Evolutionary conservation across 257 asterid genomes (phyloP).

Genomic region (Solanum habrochaites): DNA sequence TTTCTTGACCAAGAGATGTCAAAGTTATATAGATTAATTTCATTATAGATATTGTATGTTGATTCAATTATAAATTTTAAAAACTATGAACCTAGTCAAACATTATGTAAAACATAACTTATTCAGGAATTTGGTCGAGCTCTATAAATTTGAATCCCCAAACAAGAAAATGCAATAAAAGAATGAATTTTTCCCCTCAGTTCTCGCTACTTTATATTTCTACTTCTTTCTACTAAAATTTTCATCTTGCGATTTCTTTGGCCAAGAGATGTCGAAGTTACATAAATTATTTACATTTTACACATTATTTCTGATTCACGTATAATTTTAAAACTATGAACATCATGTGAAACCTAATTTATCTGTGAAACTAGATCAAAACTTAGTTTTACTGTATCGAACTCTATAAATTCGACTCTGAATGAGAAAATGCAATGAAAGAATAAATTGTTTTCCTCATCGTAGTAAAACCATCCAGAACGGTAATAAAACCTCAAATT

Average conservation of each 20-base stretch:
- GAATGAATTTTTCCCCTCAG: not conserved
- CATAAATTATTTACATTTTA: not conserved
- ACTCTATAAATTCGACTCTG: not conserved
- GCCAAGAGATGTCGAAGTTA: not conserved
- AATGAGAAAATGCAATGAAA: not conserved
- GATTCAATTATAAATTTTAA: too few species aligned
- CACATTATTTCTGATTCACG: not conserved
- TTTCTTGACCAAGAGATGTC: not conserved
- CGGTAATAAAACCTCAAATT: not conserved
- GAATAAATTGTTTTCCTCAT: not conserved
- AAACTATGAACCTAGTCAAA: not conserved
- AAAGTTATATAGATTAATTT: not conserved
- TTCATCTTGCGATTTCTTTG: not conserved
- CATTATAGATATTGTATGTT: not conserved
- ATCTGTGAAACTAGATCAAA: not conserved
- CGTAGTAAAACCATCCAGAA: not conserved
- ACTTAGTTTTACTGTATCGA: not conserved
- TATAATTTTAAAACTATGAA: not conserved
- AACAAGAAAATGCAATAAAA: not conserved
- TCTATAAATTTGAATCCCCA: not conserved
- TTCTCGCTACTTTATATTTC: not conserved
- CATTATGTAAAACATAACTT: not conserved
- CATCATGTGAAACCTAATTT: not conserved
- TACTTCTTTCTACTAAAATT: not conserved
- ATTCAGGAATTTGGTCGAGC: not conserved